Evolutionary conservation across 768 basidiomycete species (phyloP), one percentile per base, ranked within the genome.

Genomic region (Artomyces pyxidatus): DNA sequence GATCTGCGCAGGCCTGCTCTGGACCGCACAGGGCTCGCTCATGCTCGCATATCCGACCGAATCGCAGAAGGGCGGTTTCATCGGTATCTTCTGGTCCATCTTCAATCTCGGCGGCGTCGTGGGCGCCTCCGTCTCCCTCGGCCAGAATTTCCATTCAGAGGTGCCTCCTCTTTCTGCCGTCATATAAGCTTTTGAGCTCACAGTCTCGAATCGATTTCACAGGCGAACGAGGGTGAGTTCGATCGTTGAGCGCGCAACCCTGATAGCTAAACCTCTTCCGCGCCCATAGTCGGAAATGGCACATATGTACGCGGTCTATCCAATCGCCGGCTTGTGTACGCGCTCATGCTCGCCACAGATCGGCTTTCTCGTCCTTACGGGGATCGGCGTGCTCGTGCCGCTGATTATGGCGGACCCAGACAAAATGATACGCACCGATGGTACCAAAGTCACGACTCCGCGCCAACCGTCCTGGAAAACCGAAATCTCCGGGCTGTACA

Each of bases 31-130:
- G 59, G 89, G 87, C n/a, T 82, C 79, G 16, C 68, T 91, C 51
- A 89, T 90, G 81, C 67, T 92, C 64, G 78, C 85, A 4, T 91
- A 91, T 63, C 85, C 88, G 0, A 88, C 85, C 0, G 88, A 91
- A 61, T 59, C 64, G 40, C 78, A 90, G 61, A 91, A 91, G 63
- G 88, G 88, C 14, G 68, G 65, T 27, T 89, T 75, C 65, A 88
- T 91, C 45, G 81, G 75, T 35, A 77, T 88, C 40, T 91, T 90
- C 67, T 91, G 88, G 88, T 67, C 75, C 38, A 85, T 90, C 52
- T 91, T 92, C 70, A 89, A 90, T 57, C 52, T 88, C 19, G 87
- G 87, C 25, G 81, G 81, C 40, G 85, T 92, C 41, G 80, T 91
- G 40, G 88, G 88, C 26, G 77, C 85, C 4, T 70, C 82, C 8